Evolutionary conservation across 306 rosid genomes (phyloP).

Genomic region (Lablab purpureus): DNA sequence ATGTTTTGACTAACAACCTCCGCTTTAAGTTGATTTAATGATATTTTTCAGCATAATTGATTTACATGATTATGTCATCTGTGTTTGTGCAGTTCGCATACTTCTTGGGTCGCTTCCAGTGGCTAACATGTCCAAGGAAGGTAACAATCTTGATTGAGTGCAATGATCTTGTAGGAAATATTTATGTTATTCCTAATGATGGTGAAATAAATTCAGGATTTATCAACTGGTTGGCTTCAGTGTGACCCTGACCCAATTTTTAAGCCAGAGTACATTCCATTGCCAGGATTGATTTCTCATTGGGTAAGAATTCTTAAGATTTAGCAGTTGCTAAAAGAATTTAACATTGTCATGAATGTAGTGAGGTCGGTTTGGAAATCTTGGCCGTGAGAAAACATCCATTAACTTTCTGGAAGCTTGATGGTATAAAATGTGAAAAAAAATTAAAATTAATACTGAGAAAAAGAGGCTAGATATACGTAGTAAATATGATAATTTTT

Average conservation of each 20-base stretch:
- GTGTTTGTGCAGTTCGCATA: conserved; percentile 81
- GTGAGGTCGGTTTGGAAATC: conserved; percentile 3
- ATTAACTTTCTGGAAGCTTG: conserved; percentile 29
- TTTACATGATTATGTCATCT: conserved; percentile 11
- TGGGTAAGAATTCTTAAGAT: conserved; percentile 58
- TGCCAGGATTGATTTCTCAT: conserved; percentile 70
- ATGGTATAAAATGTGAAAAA: not conserved
- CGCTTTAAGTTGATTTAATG: not conserved
- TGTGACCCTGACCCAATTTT: conserved; percentile 96
- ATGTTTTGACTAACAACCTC: not conserved
- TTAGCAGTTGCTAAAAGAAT: conserved; percentile 2
- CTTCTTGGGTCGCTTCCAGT: conserved; percentile 79
- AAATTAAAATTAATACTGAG: too few species aligned
- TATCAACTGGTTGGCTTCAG: conserved; percentile 90
- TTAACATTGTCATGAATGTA: not conserved
- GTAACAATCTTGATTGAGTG: conserved; percentile 55
- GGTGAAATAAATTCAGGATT: conserved; percentile 70
- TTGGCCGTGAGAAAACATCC: conserved; percentile 1
- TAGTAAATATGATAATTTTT: not conserved
- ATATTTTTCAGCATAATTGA: not conserved
- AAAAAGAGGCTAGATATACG: not conserved
- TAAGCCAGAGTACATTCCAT: conserved; percentile 69
- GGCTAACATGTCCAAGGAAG: conserved; percentile 99
- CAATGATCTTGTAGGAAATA: conserved; percentile 14
- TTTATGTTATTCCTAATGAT: conserved; percentile 33